These are phyloP conservation scores for Phlyctochytrium arcticum DNA, from an alignment of 192 early-diverging fungal genomes.

Conservation along the genomic window DNA sequence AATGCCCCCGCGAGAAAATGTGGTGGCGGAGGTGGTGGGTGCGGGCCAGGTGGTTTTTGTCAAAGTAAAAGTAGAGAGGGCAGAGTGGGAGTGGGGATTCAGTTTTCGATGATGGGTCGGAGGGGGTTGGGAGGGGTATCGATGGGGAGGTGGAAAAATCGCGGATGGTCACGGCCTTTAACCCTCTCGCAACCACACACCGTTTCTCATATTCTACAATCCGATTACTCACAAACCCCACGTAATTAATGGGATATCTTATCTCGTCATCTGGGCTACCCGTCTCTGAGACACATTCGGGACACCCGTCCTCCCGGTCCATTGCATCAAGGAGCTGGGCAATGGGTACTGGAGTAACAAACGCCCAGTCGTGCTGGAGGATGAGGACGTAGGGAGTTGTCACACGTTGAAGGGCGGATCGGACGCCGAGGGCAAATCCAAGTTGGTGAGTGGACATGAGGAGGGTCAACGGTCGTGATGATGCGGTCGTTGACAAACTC, in stretches of 20 bases:
- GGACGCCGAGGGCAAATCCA: conserved; percentile 34
- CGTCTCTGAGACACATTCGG: too few species aligned
- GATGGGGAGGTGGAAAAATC: not conserved
- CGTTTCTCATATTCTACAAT: conserved; percentile 11
- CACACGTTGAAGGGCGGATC: conserved; percentile 24
- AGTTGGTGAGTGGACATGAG: not conserved
- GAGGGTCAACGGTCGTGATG: not conserved
- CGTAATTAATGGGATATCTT: conserved; percentile 13
- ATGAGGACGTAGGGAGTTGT: conserved; percentile 26
- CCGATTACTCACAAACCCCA: conserved; percentile 18
- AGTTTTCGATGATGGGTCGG: too few species aligned
- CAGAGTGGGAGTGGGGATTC: conserved; percentile 18
- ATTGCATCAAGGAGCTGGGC: not conserved
- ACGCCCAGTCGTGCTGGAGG: conserved; percentile 36
- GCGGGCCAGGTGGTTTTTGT: conserved; percentile 27
- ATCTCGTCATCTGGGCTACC: too few species aligned
- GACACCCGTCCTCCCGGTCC: not conserved
- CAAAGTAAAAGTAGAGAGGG: conserved; percentile 35
- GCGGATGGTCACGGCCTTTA: not conserved
- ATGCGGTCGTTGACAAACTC: not conserved
- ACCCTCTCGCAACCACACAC: not conserved
- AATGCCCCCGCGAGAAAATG: conserved; percentile 19
- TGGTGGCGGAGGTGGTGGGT: conserved; percentile 21
- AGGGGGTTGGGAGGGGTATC: too few species aligned
- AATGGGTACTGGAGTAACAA: conserved; percentile 2